Conservation (phyloP, 2,329 filamentous ascomycete species). For the Colletotrichum coccodes region DNA sequence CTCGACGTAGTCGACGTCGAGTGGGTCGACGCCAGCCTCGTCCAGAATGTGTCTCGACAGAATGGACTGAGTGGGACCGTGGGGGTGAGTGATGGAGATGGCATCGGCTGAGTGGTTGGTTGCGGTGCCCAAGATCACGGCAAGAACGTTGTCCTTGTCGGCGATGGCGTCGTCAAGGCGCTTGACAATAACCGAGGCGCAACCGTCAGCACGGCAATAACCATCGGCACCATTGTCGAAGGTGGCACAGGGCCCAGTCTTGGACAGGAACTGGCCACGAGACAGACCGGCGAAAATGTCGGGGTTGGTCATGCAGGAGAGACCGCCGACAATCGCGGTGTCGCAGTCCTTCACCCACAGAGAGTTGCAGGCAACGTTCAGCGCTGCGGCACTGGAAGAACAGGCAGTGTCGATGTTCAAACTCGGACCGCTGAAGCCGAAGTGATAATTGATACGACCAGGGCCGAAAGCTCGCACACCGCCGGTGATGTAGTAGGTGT, state of each 20-base stretch:
- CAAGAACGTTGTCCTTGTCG: constrained; percentile 82
- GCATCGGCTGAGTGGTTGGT: constrained; percentile 87
- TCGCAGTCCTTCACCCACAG: constrained; percentile 82
- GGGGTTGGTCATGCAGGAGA: constrained; percentile 83
- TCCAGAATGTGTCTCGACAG: constrained; percentile 78
- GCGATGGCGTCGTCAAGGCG: constrained; percentile 80
- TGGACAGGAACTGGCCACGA: constrained; percentile 81
- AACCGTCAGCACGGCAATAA: constrained; percentile 83
- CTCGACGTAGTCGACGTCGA: constrained; percentile 85
- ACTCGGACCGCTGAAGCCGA: constrained; percentile 79
- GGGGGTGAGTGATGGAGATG: constrained; percentile 85
- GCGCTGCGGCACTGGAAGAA: constrained; percentile 78
- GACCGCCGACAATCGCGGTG: constrained; percentile 81
- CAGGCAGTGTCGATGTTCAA: constrained; percentile 81
- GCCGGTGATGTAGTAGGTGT: constrained; percentile 65
- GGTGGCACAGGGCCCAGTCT: constrained; percentile 80
- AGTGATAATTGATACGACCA: constrained; percentile 80
- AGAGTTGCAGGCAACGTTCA: constrained; percentile 76
- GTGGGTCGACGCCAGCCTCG: constrained; percentile 78
- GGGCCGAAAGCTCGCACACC: constrained; percentile 60
- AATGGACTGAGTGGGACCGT: constrained; percentile 78
- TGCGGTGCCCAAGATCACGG: constrained; percentile 76
- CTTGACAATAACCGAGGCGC: constrained; percentile 81
- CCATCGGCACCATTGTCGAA: constrained; percentile 85
- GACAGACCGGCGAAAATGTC: constrained; percentile 82